A percentile compares a stretch with the other conserved stretches of the same genome.
Conservation (phyloP, 192 early-diverging fungal species). For the Backusella mclennaniae region DNA sequence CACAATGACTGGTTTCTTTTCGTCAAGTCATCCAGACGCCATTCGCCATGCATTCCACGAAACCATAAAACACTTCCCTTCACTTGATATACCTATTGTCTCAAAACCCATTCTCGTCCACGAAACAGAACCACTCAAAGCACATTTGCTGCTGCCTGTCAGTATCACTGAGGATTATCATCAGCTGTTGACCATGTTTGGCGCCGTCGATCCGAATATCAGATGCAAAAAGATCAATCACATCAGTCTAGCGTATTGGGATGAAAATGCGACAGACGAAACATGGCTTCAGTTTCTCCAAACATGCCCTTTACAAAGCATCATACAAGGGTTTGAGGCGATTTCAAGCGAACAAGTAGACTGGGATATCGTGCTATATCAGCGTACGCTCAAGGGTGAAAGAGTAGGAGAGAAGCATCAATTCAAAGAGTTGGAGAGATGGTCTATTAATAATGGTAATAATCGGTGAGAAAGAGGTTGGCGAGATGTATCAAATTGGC, state of each 20-base stretch:
- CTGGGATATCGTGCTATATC: constrained; percentile 21
- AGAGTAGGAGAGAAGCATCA: neutral
- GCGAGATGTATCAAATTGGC: neutral
- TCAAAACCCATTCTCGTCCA: neutral
- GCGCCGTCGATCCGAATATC: neutral
- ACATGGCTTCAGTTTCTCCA: neutral
- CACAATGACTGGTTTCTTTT: constrained; percentile 17
- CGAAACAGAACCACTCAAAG: neutral
- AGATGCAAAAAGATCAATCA: constrained; percentile 7
- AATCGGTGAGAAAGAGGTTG: neutral
- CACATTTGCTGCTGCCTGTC: constrained; percentile 13
- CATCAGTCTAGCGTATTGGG: constrained; percentile 24
- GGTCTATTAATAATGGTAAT: neutral
- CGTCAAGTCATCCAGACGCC: neutral
- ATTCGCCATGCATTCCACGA: neutral
- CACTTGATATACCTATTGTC: neutral
- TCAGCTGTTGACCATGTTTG: neutral
- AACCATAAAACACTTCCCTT: no score
- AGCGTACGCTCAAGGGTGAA: neutral
- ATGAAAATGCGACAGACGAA: neutral
- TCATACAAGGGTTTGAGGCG: neutral
- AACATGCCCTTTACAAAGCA: neutral
- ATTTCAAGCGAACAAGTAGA: neutral
- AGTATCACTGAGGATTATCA: neutral
- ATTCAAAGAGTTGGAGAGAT: constrained; percentile 8